Evolutionary conservation across 2,329 filamentous ascomycete genomes (phyloP).

Genomic region (Coleophoma cylindrospora): DNA sequence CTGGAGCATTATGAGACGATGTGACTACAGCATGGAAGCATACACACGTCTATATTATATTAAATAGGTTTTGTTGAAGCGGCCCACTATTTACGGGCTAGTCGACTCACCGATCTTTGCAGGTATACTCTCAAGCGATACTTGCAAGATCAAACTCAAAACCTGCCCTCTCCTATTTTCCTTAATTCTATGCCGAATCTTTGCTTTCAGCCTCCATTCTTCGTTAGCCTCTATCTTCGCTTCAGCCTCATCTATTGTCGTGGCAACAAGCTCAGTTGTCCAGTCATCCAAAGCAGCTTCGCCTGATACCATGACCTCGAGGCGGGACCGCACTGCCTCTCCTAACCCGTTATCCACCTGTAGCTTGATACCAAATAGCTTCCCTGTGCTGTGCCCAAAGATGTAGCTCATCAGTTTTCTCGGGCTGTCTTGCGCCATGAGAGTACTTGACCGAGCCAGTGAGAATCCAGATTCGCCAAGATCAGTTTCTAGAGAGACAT

Average conservation of each 20-base stretch:
- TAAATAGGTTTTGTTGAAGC: no score
- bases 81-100: no score
- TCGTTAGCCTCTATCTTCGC: neutral
- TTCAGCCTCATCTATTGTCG: neutral
- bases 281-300: neutral
- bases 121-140: neutral
- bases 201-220: neutral
- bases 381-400: neutral
- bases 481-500: neutral
- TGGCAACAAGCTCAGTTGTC: neutral
- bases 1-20: no score
- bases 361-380: neutral
- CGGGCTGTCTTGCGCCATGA: neutral
- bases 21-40: no score
- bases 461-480: neutral
- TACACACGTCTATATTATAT: no score
- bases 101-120: no score
- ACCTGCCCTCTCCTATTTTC: neutral
- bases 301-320: neutral
- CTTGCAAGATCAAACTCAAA: neutral
- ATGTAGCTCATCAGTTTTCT: neutral
- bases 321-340: neutral
- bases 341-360: neutral
- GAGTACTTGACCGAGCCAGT: neutral
- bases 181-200: neutral